Evolutionary conservation across 805 yeast genomes (phyloP).

Genomic region (Kluyveromyces lactis): DNA sequence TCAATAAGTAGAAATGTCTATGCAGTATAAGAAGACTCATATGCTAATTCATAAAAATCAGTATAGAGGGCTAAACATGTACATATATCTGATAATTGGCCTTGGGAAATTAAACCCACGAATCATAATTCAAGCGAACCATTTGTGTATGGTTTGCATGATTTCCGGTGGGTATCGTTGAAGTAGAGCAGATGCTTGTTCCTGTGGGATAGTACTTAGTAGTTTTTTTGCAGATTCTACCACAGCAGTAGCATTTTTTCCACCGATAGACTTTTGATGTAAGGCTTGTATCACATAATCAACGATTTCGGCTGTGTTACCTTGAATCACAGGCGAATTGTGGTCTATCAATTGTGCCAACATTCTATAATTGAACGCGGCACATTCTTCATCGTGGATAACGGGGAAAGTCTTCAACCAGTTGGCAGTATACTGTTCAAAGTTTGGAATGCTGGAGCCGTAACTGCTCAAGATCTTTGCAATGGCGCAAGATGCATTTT

Average conservation of each 20-base stretch:
- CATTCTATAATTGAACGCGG: constrained; percentile 73
- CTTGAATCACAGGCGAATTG: constrained; percentile 49
- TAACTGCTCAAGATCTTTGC: constrained; percentile 71
- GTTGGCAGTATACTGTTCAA: constrained; percentile 52
- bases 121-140: constrained; percentile 35
- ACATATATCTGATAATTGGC: too few relatives aligned
- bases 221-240: constrained; percentile 57
- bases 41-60: too few relatives aligned
- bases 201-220: constrained; percentile 57
- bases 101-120: too few relatives aligned
- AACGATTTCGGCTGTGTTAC: constrained; percentile 52
- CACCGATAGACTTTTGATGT: constrained; percentile 55
- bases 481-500: constrained; percentile 72
- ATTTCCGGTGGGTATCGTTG: constrained; percentile 55
- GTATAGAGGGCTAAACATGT: too few relatives aligned
- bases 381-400: constrained; percentile 78
- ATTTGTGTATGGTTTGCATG: constrained; percentile 50
- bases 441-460: constrained; percentile 50
- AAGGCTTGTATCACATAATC: constrained; percentile 70
- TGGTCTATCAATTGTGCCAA: constrained; percentile 62
- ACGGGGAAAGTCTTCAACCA: constrained; percentile 85
- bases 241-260: constrained; percentile 60
- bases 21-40: too few relatives aligned
- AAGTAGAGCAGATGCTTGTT: constrained; percentile 56
- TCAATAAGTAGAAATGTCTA: too few relatives aligned